phyloP scores from a whole-genome alignment of 1,139 yeast species.

The Debaryomyces udenii region DNA sequence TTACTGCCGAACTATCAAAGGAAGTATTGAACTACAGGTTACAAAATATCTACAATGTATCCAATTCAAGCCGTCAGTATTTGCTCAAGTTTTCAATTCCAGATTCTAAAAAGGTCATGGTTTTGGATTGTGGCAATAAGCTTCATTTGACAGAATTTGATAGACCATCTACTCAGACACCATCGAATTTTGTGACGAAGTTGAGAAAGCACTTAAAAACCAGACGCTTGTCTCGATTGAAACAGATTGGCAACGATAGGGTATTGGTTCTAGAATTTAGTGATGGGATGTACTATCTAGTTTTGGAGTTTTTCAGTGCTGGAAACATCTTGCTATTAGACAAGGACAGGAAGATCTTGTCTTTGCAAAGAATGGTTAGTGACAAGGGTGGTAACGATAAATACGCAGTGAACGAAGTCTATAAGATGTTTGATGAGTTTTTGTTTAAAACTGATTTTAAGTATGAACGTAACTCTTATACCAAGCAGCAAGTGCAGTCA shows the following conservation, averaged over 20 bases:
- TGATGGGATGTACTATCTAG: slow-evolving; percentile 77
- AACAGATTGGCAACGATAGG: slow-evolving; percentile 78
- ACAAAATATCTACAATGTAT: slow-evolving; percentile 83
- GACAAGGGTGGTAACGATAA: slow-evolving; percentile 65
- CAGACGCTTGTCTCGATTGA: slow-evolving; percentile 70
- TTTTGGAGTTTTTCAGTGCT: slow-evolving; percentile 90
- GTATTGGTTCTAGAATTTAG: slow-evolving; percentile 79
- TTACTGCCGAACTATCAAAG: slow-evolving; percentile 64
- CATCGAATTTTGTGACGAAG: slow-evolving; percentile 84
- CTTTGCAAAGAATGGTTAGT: slow-evolving; percentile 76
- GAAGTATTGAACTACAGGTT: slow-evolving; percentile 67
- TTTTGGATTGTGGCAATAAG: slow-evolving; percentile 86
- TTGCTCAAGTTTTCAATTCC: slow-evolving; percentile 81
- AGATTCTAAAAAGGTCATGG: slow-evolving; percentile 73
- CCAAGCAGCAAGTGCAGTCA: slow-evolving; percentile 36
- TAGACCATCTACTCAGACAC: slow-evolving; percentile 77
- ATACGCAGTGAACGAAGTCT: slow-evolving; percentile 74
- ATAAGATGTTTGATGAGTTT: slow-evolving; percentile 58
- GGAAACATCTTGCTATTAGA: slow-evolving; percentile 86
- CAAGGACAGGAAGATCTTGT: slow-evolving; percentile 63
- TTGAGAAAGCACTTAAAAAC: slow-evolving; percentile 84
- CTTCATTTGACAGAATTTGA: slow-evolving; percentile 79
- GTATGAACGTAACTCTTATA: slow-evolving; percentile 23
- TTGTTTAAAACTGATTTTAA: slow-evolving; percentile 40
- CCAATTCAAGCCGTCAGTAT: slow-evolving; percentile 72